Percentiles rank a stretch among this genome's conserved stretches.
Conservation (phyloP, 306 rosid species). For the Sophora flavescens region DNA sequence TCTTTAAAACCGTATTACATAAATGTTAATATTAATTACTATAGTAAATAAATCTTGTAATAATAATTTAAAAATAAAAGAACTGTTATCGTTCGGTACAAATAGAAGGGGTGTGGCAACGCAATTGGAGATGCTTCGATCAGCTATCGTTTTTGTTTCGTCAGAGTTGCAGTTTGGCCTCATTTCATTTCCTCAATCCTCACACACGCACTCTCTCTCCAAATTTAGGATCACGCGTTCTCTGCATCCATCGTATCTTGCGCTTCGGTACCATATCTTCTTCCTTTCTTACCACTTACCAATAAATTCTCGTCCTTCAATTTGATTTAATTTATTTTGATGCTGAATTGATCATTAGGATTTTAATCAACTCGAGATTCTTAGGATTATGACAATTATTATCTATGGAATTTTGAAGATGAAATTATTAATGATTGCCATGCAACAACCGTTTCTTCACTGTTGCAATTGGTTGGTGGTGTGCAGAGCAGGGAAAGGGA, state of each 20-base stretch:
- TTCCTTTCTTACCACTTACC: slow-evolving; percentile 1
- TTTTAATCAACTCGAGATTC: slow-evolving; percentile 2
- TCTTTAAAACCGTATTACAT: too few species aligned
- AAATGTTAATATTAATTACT: too few species aligned
- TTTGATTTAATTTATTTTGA: not conserved
- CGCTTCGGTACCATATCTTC: slow-evolving; percentile 24
- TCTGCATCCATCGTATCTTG: slow-evolving; percentile 1
- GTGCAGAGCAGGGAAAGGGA: slow-evolving; percentile 30
- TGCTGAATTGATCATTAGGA: slow-evolving; percentile 34
- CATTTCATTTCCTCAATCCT: too few species aligned
- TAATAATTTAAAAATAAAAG: too few species aligned
- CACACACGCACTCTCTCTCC: too few species aligned
- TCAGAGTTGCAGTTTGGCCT: too few species aligned
- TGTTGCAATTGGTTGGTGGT: slow-evolving; percentile 35
- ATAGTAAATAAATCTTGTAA: too few species aligned
- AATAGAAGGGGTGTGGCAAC: not conserved
- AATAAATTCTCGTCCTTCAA: slow-evolving; percentile 13
- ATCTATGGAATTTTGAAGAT: not conserved
- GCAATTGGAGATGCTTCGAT: not conserved
- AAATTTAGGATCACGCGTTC: not conserved
- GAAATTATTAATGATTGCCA: not conserved
- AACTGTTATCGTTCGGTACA: too few species aligned
- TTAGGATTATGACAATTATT: not conserved
- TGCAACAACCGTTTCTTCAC: slow-evolving; percentile 33
- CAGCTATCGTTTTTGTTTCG: not conserved